Conservation (phyloP, 1,284 basidiomycete species). For the Tylopilus sp. region DNA sequence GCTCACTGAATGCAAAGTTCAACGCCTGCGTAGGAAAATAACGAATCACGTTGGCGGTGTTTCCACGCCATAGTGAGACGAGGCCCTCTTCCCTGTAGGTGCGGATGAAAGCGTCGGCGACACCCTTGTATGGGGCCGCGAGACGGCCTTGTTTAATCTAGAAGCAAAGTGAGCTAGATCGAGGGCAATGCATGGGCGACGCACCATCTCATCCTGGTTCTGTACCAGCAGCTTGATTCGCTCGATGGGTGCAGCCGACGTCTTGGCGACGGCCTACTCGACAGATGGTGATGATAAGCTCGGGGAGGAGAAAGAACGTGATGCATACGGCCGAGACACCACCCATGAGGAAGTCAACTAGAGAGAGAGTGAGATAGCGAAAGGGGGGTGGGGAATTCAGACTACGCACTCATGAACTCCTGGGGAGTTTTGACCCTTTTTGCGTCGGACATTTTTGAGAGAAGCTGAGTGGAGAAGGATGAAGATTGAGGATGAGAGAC, state of each 20-base stretch:
- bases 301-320: not conserved
- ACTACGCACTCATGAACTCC: constrained; percentile 63
- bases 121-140: constrained; percentile 88
- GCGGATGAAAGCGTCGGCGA: constrained; percentile 83
- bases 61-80: constrained; percentile 90
- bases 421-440: constrained; percentile 76
- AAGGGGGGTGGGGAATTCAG: not conserved
- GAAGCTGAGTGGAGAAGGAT: constrained; percentile 48
- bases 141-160: constrained; percentile 97
- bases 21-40: constrained; percentile 97
- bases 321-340: constrained; percentile 82
- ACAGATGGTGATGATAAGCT: constrained; percentile 11
- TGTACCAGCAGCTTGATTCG: constrained; percentile 98
- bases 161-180: constrained; percentile 19
- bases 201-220: constrained; percentile 94
- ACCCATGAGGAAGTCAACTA: constrained; percentile 90
- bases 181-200: constrained; percentile 15
- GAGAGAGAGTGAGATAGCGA: constrained; percentile 1
- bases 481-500: constrained; percentile 37
- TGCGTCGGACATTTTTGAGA: constrained; percentile 72
- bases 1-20: constrained; percentile 91
- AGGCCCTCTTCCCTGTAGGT: constrained; percentile 91
- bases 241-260: constrained; percentile 97
- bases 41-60: constrained; percentile 97
- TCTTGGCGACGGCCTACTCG: constrained; percentile 89